Evolutionary conservation across 2,329 filamentous ascomycete species (phyloP), one percentile per base, ranked within the genome.

Genomic region (Sporothrix euskadiensis): DNA sequence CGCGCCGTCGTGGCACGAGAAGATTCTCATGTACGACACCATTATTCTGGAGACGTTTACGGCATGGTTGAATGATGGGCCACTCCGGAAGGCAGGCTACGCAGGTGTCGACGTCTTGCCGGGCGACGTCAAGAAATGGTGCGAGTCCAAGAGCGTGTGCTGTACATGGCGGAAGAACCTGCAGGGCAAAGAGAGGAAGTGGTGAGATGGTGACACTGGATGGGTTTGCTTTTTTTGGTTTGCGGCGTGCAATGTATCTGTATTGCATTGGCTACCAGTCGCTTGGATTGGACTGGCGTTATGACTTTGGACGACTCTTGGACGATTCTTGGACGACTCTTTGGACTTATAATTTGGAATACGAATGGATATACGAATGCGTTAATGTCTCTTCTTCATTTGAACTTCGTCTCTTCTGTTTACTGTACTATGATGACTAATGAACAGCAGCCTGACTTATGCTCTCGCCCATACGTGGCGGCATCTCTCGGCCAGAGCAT

Each of bases 1-100:
- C 7, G 80, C 85, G 2, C 89, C 89, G 16, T 94, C 89, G 1
- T 98, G 94, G 93, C 87, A 97, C 77, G 94, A 98, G 81, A 97
- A 94, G 82, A 98, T 99, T 65, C 84, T 98, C 6, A 88, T 98
- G 80, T 98, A 97, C 80, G 94, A 98, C 78, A 94, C 95, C 0
- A 91, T 99, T 59, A 86, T 96, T 1, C 82, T 98, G 0, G 95
- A 98, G 81, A 94, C 98, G 76, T 84, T 99, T 16, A 88, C 94
- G 0, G 82, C 84, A 0, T 98, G 94, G 92, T 82, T 98, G 19
- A 98, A 97, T 77, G 86, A 86, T 3, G 91, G 91, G 14, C 88
- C 89, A 32, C 82, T 94, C 61, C 86, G 85, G 14, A 83, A 84
- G 3, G 86, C 89, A 0, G 89, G 89, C 0, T 91, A 88, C 77